Conservation (phyloP, 2,329 filamentous ascomycete species). For the Ascomycota sp. region DNA sequence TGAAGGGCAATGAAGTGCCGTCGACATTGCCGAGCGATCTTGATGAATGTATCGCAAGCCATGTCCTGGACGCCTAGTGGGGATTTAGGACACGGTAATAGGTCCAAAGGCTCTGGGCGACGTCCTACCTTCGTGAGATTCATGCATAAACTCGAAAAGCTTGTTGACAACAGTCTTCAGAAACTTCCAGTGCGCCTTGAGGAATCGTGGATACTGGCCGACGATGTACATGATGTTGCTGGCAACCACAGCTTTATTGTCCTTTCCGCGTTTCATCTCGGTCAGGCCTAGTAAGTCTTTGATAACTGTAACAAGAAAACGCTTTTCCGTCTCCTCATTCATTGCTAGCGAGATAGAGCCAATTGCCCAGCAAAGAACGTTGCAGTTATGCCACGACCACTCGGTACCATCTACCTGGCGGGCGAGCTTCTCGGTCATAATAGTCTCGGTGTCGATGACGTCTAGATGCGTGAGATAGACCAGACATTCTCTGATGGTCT, state of each 20-base stretch:
- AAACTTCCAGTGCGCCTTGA: slow-evolving; percentile 99
- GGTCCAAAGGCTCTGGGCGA: too few relatives aligned
- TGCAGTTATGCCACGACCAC: slow-evolving; percentile 99
- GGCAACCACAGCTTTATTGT: slow-evolving; percentile 97
- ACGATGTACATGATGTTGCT: slow-evolving; percentile 99
- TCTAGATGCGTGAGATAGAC: slow-evolving; percentile 96
- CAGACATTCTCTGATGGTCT: slow-evolving; percentile 90
- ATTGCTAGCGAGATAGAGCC: slow-evolving; percentile 96
- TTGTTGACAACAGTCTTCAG: slow-evolving; percentile 99
- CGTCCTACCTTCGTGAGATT: slow-evolving; percentile 78
- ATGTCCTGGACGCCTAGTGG: slow-evolving; percentile 83
- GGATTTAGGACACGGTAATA: too few relatives aligned
- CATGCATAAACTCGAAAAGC: slow-evolving; percentile 99
- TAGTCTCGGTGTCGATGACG: slow-evolving; percentile 90
- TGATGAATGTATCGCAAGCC: slow-evolving; percentile 99
- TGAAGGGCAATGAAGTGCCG: slow-evolving; percentile 93
- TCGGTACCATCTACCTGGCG: slow-evolving; percentile 87
- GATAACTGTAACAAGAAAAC: slow-evolving; percentile 94
- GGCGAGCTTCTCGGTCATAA: slow-evolving; percentile 97
- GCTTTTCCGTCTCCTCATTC: slow-evolving; percentile 98
- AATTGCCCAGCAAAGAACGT: slow-evolving; percentile 97
- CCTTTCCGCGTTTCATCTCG: slow-evolving; percentile 97
- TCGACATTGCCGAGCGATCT: slow-evolving; percentile 95
- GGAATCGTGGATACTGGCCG: slow-evolving; percentile 89
- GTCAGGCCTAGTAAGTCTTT: slow-evolving; percentile 93